These are phyloP conservation scores for Yamadazyma blattariae DNA, from an alignment of 1,139 yeast species.

Conservation along the genomic window DNA sequence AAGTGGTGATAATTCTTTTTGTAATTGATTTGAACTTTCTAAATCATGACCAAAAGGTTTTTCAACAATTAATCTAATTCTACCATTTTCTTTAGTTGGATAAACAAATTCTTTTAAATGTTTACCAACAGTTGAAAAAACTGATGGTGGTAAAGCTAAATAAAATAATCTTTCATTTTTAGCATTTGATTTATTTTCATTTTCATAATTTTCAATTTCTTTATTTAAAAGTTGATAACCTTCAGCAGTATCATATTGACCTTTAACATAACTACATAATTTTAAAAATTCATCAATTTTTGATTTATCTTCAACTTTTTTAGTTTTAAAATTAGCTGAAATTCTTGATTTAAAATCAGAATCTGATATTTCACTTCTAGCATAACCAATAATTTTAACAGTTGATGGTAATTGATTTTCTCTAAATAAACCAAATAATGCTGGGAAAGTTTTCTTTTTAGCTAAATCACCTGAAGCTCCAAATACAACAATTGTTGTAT, in stretches of 20 bases:
- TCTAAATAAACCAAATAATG: conserved; percentile 67
- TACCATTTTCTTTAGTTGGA: conserved; percentile 51
- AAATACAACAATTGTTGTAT: conserved; percentile 77
- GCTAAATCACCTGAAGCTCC: conserved; percentile 99
- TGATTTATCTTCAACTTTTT: conserved; percentile 30
- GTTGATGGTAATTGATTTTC: conserved; percentile 75
- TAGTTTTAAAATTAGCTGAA: conserved; percentile 58
- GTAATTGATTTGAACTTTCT: conserved; percentile 72
- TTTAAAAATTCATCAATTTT: conserved; percentile 64
- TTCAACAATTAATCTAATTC: conserved; percentile 84
- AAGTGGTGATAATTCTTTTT: conserved; percentile 72
- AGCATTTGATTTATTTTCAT: conserved; percentile 30
- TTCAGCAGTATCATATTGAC: conserved; percentile 76
- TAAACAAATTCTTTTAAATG: conserved; percentile 70
- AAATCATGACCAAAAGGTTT: conserved; percentile 97
- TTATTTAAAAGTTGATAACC: conserved; percentile 62
- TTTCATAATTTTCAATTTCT: conserved; percentile 59
- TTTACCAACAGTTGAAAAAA: conserved; percentile 74
- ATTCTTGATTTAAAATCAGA: conserved; percentile 70
- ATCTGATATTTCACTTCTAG: conserved; percentile 70
- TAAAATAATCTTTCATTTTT: conserved; percentile 78
- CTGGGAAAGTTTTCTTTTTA: conserved; percentile 91
- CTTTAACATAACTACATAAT: conserved; percentile 66
- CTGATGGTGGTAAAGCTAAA: conserved; percentile 93
- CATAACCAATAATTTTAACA: conserved; percentile 84